Conservation (phyloP, 2,329 filamentous ascomycete species). For the Aspergillus aculeatinus region DNA sequence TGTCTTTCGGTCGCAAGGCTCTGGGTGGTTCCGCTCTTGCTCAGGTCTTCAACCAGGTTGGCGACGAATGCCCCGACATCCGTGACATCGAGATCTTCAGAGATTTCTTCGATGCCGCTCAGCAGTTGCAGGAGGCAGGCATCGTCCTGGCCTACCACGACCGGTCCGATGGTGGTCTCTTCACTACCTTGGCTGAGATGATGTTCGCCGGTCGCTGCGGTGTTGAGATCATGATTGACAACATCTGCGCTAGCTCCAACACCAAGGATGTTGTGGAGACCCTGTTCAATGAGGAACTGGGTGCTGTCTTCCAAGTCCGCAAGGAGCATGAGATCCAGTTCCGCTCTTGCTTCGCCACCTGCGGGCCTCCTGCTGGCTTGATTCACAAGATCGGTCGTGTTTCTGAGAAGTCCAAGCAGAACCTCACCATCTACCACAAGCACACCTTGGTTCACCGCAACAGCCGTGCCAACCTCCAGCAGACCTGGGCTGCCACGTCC, state of each 20-base stretch:
- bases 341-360: conserved; percentile 86
- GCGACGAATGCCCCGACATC: conserved; percentile 81
- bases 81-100: conserved; percentile 76
- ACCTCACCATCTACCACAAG: conserved; percentile 72
- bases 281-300: conserved; percentile 94
- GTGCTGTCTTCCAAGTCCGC: conserved; percentile 91
- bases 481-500: conserved; percentile 85
- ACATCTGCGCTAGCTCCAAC: conserved; percentile 58
- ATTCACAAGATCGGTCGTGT: conserved; percentile 83
- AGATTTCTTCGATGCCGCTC: conserved; percentile 88
- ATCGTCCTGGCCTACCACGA: conserved; percentile 93
- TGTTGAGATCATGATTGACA: conserved; percentile 79
- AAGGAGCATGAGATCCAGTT: conserved; percentile 82
- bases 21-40: conserved; percentile 89
- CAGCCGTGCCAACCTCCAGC: conserved; percentile 71
- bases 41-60: conserved; percentile 83
- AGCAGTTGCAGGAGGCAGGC: conserved; percentile 63
- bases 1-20: conserved; percentile 75
- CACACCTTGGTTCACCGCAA: conserved; percentile 67
- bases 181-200: conserved; percentile 93
- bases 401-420: conserved; percentile 66
- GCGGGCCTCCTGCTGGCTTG: conserved; percentile 75
- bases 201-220: conserved; percentile 95
- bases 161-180: conserved; percentile 84
- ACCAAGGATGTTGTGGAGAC: conserved; percentile 67